These are phyloP conservation scores for Marchantia paleacea DNA, from an alignment of 225 moss, liverwort and hornwort species.

Conservation along the genomic window DNA sequence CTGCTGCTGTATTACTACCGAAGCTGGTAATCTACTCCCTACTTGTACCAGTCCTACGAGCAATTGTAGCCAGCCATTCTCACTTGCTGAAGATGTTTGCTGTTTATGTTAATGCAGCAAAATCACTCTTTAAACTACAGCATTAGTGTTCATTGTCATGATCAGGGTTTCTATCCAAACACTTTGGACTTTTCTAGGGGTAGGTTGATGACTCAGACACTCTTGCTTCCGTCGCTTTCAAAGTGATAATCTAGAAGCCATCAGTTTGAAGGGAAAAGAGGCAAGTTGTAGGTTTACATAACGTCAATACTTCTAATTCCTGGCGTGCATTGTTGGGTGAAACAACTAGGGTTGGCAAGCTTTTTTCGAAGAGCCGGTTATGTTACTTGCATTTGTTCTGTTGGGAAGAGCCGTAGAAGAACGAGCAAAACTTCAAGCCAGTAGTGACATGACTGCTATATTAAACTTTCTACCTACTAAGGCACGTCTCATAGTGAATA, in stretches of 20 bases:
- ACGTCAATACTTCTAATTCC: neutral
- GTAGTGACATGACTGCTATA: slow-evolving; percentile 94
- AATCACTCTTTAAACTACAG: neutral
- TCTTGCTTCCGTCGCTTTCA: neutral
- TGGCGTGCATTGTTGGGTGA: neutral
- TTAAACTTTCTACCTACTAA: slow-evolving; percentile 79
- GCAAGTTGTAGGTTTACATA: neutral
- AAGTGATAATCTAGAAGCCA: neutral
- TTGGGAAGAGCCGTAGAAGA: slow-evolving; percentile 96
- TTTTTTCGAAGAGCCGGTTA: slow-evolving; percentile 98
- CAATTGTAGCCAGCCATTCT: neutral
- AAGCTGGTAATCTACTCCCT: slow-evolving; percentile 58
- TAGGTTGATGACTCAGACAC: neutral
- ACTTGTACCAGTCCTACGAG: neutral
- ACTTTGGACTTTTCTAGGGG: neutral
- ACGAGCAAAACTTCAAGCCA: slow-evolving; percentile 96
- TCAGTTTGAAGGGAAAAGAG: neutral
- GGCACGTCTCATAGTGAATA: slow-evolving; percentile 76
- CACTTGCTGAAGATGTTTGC: neutral
- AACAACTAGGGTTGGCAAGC: slow-evolving; percentile 88
- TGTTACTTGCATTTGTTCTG: slow-evolving; percentile 94
- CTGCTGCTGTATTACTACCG: slow-evolving; percentile 87
- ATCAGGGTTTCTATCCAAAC: neutral
- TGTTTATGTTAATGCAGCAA: neutral
- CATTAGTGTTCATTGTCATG: neutral